Percentiles rank a stretch among this genome's conserved stretches.
These are phyloP conservation scores for Neurospora pannonica DNA, from an alignment of 495 filamentous ascomycete species.

Conservation along the genomic window DNA sequence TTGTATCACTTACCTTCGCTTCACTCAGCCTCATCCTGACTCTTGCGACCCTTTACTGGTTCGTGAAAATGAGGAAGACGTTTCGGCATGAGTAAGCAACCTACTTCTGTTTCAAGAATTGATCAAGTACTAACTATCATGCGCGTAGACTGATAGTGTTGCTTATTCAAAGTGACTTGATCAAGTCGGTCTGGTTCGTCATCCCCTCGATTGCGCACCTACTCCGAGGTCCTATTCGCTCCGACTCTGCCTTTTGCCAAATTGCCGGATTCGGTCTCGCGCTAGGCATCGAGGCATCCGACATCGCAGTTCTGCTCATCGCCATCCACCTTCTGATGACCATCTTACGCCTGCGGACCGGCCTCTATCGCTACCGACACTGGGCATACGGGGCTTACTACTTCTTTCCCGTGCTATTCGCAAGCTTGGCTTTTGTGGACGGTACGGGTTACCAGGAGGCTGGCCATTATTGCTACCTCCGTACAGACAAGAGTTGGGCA, in stretches of 20 bases:
- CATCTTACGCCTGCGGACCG: constrained; percentile 52
- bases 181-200: constrained; percentile 57
- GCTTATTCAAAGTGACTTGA: constrained; percentile 57
- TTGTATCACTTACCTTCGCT: constrained; percentile 25
- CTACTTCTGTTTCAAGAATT: neutral
- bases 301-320: constrained; percentile 60
- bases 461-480: constrained; percentile 59
- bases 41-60: constrained; percentile 56
- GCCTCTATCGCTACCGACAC: constrained; percentile 56
- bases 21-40: constrained; percentile 44
- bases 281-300: constrained; percentile 56
- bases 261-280: constrained; percentile 55
- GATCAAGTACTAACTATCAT: neutral
- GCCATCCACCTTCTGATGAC: constrained; percentile 61
- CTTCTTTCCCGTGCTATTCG: constrained; percentile 46
- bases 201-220: constrained; percentile 49
- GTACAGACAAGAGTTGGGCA: constrained; percentile 53
- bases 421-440: constrained; percentile 56
- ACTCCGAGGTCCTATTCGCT: constrained; percentile 36
- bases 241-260: constrained; percentile 52
- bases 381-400: constrained; percentile 45
- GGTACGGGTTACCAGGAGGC: constrained; percentile 45
- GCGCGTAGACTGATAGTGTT: constrained; percentile 55
- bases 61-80: constrained; percentile 59
- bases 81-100: constrained; percentile 62